Evolutionary conservation across 2,329 filamentous ascomycete species (phyloP), one percentile per base, ranked within the genome.

Genomic region (Penicillium psychrosexuale): DNA sequence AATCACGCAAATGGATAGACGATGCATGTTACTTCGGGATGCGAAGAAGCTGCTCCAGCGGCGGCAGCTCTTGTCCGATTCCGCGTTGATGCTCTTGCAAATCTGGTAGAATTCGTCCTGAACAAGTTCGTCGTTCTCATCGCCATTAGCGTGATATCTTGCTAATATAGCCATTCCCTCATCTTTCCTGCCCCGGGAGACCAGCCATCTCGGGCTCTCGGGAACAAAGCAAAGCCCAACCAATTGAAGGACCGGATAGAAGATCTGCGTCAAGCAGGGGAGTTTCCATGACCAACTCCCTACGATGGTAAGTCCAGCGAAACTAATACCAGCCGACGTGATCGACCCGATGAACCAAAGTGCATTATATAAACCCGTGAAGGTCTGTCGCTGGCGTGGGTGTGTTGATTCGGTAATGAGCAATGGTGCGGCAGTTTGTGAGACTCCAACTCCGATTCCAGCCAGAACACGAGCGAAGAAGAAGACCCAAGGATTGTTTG

Each of bases 151-250:
- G 48, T 86, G 85, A 62, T 83, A 84, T 57, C 80, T 81, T 8
- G 80, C 77, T 54, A 89, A 77, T 5, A 82, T 79, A 6, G 76
- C 70, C n/a, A 81, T 72, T 0, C 82, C 83, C 59, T 85, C 77
- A 22, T 84, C 82, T 12, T 80, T 76, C 8, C 81, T 79, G 56
- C 83, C 80, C 52, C 83, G 80, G 40, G 81, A 79, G 51, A 84
- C 82, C 22, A 86, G 74, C 83, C 83, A 87, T 53, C 84, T 72
- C 2, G 85, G 85, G 3, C 81, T 84, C 62, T 87, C 84, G 0
- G 85, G 84, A 1, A 86, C 72, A 59, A 84, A 77, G 53, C 78
- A 83, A 4, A 79, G 74, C 22, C 77, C 70, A 30, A 76, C 34
- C 42, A 81, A 72, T 45, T 85, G 80, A 7, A 85, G 63, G 4